Conservation (phyloP, 192 early-diverging fungal genomes). For the Backusella circina region DNA sequence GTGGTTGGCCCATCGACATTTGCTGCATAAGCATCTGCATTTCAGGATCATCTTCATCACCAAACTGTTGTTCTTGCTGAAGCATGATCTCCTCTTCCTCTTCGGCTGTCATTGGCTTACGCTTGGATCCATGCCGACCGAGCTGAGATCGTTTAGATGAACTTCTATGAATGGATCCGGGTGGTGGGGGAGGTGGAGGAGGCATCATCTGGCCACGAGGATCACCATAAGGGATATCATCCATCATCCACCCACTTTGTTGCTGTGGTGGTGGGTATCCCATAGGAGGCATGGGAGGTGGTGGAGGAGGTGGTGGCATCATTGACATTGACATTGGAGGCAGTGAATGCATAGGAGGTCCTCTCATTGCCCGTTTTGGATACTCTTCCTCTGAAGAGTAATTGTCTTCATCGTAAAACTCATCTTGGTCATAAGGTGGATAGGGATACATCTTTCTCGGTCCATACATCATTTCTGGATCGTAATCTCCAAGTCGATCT, state of each 20-base stretch:
- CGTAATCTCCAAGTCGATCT: neutral
- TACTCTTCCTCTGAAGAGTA: neutral
- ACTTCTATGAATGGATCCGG: neutral
- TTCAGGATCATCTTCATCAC: neutral
- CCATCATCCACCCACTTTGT: conserved; percentile 5
- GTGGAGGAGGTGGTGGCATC: neutral
- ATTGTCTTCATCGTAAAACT: neutral
- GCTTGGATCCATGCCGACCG: neutral
- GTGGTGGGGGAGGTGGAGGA: neutral
- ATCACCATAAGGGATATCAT: conserved; percentile 3
- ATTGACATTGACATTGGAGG: conserved; percentile 1
- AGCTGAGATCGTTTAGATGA: neutral
- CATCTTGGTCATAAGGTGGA: neutral
- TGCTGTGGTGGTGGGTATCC: neutral
- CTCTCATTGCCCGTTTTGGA: neutral
- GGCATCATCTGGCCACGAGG: neutral
- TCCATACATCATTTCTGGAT: neutral
- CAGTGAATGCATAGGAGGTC: neutral
- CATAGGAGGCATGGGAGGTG: neutral
- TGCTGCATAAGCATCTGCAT: conserved; percentile 6
- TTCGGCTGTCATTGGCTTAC: neutral
- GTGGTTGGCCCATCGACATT: neutral
- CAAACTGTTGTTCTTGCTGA: neutral
- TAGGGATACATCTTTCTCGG: neutral
- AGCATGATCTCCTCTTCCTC: neutral